Base-by-base conservation (phyloP, 306 rosid species). In the Spatholobus suberectus region DNA sequence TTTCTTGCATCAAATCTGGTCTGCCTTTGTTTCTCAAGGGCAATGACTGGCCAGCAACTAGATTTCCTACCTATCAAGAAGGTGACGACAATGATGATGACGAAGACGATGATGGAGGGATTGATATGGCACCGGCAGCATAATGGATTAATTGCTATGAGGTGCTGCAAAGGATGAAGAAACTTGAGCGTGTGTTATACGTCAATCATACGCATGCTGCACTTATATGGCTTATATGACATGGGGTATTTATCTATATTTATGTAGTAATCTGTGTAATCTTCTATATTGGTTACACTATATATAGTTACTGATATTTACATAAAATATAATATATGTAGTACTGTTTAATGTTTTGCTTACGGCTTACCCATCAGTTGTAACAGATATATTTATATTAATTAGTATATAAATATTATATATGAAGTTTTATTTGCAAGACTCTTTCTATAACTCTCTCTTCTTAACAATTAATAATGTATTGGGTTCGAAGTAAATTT, bases 51-150 rank as follows among this genome's bases (percentile, higher is more conserved):
- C 21, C 49, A 26, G 37, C 38, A 5, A 68, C 73, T 68, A 17
- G 14, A 12, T 12, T 67, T 63, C 35, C 0, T 47, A 27, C 62
- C 15, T n/a, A 18, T 0, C 15, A 8, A 10, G 87, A 85, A 70
- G 63, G 49, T 1, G 88, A 84, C 0, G 89, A 68, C 0, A 89
- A 86, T 0, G 92, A 91, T 0, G 89, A 87, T 0, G 86, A 87
- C 0, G 88, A 75, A 0, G 92, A 90, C 5, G 77, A 83, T 6
- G 21, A 51, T 1, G 86, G 77, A 5, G n/a, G n/a, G n/a, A 9
- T 78, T 0, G 79, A 72, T 24, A 52, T 91, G 18, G 92, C 92
- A 0, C 94, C 89, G 0, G 92, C 92, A 1, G 90, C 94, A 8
- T 89, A 15, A 6, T 27, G 2, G 18, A 72, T 26, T 12, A 15